Evolutionary conservation across 331 rosid species (phyloP).

Genomic region (Malus hybrid): DNA sequence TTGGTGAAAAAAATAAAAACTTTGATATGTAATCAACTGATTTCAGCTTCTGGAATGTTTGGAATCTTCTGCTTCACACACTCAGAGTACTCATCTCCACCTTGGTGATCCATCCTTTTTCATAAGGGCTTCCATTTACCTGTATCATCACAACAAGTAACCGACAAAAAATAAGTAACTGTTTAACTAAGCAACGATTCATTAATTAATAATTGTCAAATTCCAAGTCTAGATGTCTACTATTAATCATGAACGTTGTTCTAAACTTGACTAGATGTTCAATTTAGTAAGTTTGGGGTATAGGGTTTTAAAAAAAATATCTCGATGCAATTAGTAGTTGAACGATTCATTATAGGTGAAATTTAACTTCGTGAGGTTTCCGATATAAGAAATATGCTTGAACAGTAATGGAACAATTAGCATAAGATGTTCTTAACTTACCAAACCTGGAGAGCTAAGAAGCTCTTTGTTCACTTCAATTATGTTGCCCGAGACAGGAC

Average conservation of each 20-base stretch:
- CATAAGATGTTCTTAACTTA: background rate
- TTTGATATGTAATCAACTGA: background rate
- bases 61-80: constrained; percentile 4
- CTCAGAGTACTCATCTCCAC: constrained; percentile 2
- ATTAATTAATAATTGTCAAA: background rate
- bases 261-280: too few species aligned
- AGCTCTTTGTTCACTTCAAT: constrained; percentile 3
- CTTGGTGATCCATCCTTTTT: constrained; percentile 6
- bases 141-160: background rate
- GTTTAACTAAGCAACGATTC: background rate
- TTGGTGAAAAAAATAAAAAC: too few species aligned
- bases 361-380: background rate
- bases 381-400: too few species aligned
- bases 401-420: background rate
- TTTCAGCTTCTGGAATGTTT: background rate
- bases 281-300: too few species aligned
- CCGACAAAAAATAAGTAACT: background rate
- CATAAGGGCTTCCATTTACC: constrained; percentile 8
- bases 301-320: too few species aligned
- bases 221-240: too few species aligned
- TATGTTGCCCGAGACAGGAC: constrained; percentile 8
- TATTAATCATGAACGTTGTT: too few species aligned
- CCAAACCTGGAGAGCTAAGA: constrained; percentile 5
- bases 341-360: too few species aligned
- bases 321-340: too few species aligned